A percentile compares a stretch with the other conserved stretches of the same genome.
Conservation (phyloP, 441 rosid genomes). For the Rhodomyrtus psidioides region DNA sequence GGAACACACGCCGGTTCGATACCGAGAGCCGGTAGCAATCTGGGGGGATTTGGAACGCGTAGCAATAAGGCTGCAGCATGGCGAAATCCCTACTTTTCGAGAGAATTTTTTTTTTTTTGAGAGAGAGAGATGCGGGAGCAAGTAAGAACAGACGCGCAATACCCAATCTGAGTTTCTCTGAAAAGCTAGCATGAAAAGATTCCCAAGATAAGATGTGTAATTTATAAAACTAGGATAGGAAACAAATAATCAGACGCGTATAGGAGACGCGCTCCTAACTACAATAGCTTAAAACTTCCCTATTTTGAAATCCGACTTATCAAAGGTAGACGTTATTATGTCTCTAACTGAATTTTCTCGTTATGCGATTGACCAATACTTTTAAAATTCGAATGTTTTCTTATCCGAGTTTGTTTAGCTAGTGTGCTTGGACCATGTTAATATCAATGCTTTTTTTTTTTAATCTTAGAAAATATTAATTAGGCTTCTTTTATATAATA, state of each 20-base stretch:
- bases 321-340: background rate
- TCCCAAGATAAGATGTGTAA: background rate
- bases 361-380: accelerated
- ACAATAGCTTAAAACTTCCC: background rate
- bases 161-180: background rate
- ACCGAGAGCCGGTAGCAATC: background rate
- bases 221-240: background rate
- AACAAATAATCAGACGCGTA: background rate
- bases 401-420: background rate
- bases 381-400: background rate
- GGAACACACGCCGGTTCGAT: background rate
- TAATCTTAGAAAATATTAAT: too few relatives aligned
- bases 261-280: background rate
- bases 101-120: background rate
- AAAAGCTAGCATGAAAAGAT: too few relatives aligned
- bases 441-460: too few relatives aligned
- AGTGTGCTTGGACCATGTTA: background rate
- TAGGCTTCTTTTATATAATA: too few relatives aligned
- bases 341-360: background rate
- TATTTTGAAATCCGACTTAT: background rate
- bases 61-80: background rate
- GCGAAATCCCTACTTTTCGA: background rate
- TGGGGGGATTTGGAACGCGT: background rate
- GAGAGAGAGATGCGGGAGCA: background rate
- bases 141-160: background rate